Percentiles rank a stretch among this genome's conserved stretches.
Conservation (phyloP, 495 filamentous ascomycete species). For the Aspergillus incahuasiensis region DNA sequence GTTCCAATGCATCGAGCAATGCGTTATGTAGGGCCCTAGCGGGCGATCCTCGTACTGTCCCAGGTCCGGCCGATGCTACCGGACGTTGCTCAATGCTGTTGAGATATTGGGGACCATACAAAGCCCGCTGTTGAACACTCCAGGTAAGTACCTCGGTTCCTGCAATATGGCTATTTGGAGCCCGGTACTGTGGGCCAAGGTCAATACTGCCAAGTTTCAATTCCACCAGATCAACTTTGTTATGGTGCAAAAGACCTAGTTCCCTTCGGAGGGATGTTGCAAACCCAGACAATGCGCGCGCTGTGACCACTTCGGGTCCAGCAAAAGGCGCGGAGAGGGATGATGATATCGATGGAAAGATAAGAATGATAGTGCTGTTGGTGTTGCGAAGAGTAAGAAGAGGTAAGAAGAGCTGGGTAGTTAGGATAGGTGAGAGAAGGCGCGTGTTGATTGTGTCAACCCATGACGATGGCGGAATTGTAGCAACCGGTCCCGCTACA, state of each 20-base stretch:
- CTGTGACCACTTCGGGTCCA: slow-evolving; percentile 72
- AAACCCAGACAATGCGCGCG: slow-evolving; percentile 75
- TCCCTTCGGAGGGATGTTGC: slow-evolving; percentile 71
- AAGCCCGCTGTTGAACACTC: slow-evolving; percentile 49
- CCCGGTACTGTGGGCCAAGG: slow-evolving; percentile 41
- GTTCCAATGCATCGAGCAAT: slow-evolving; percentile 79
- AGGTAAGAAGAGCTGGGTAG: slow-evolving; percentile 80
- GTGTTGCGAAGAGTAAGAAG: slow-evolving; percentile 55
- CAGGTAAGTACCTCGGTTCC: slow-evolving; percentile 62
- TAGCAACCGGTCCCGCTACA: slow-evolving; percentile 72
- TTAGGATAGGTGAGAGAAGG: slow-evolving; percentile 85
- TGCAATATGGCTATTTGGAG: slow-evolving; percentile 37
- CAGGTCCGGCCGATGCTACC: slow-evolving; percentile 39
- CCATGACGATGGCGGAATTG: slow-evolving; percentile 74
- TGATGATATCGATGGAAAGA: slow-evolving; percentile 80
- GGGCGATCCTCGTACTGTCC: slow-evolving; percentile 55
- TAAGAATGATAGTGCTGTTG: slow-evolving; percentile 63
- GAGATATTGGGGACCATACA: slow-evolving; percentile 40
- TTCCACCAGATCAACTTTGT: slow-evolving; percentile 69
- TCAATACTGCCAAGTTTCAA: slow-evolving; percentile 88
- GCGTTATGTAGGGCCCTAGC: slow-evolving; percentile 74
- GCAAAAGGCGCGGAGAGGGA: slow-evolving; percentile 81
- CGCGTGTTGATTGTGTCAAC: slow-evolving; percentile 87
- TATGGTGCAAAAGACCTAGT: slow-evolving; percentile 46
- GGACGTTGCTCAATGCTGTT: slow-evolving; percentile 43